Evolutionary conservation across 305 asterid species (phyloP).

Genomic region (Petunia hybrid): DNA sequence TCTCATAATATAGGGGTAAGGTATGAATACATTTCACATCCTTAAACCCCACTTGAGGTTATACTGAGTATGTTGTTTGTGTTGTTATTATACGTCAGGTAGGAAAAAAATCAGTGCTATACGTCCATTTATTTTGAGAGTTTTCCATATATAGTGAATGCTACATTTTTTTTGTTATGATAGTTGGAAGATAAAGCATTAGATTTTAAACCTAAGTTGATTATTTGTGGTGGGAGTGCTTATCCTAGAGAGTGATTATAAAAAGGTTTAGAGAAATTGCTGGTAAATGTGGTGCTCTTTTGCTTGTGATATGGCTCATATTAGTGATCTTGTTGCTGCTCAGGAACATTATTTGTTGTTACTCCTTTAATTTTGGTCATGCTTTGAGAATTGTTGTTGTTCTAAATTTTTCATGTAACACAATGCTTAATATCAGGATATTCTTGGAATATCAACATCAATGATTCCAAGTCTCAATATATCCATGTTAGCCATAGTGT

Average conservation of each 20-base stretch:
- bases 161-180: constrained; percentile 78
- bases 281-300: constrained; percentile 82
- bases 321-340: constrained; percentile 98
- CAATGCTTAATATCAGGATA: too few species aligned
- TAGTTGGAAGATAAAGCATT: constrained; percentile 94
- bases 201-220: constrained; percentile 92
- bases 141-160: constrained; percentile 85
- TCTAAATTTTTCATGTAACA: not conserved
- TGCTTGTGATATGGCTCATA: constrained; percentile 99
- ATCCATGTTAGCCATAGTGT: too few species aligned
- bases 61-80: too few species aligned
- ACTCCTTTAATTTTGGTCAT: too few species aligned
- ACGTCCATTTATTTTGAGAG: constrained; percentile 85
- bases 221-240: constrained; percentile 95
- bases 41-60: too few species aligned
- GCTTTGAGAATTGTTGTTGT: not conserved
- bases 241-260: constrained; percentile 98
- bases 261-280: constrained; percentile 70
- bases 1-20: too few species aligned
- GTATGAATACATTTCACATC: too few species aligned
- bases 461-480: too few species aligned
- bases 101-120: constrained; percentile 95
- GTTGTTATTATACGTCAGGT: constrained; percentile 66
- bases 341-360: constrained; percentile 51
- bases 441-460: too few species aligned